Evolutionary conservation across 805 yeast species (phyloP), one percentile per base, ranked within the genome.

Genomic region (Cyberlindnera amylophila): DNA sequence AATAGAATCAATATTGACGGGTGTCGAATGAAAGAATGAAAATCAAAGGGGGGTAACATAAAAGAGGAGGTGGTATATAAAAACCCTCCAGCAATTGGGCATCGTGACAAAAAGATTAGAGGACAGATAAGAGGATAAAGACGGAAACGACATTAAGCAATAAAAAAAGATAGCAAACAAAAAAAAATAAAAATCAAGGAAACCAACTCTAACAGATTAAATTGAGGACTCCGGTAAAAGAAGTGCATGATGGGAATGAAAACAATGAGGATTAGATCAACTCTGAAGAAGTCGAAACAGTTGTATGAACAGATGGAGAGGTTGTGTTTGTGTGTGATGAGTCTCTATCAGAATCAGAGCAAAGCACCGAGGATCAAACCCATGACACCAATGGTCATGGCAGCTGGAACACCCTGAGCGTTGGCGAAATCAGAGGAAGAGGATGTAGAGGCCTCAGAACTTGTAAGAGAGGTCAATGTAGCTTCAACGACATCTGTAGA

Each of bases 381-480:
- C 36, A 56, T 38, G 9, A 51, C 42, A 50, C 61, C 59, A 31
- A 59, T 39, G 4, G 57, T 42, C 39, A 53, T 32, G 36, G 59
- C 59, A 39, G 58, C 58, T 47, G 61, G 59, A 28, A 56, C 34
- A 12, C 34, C 34, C 24, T 49, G 34, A 8, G 32, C 44, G 28
- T 57, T 57, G 41, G 63, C 72, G 26, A 56, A 55, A 31, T 61
- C 65, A 21, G 61, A 55, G 14, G 69, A 55, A 15, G 65, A 48
- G 11, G 69, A 58, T 3, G 66, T 44, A 12, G 67, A 35, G 26
- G 50, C 58, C 9, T 44, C 38, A 9, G 48, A 36, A 18, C 46
- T 36, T 16, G 57, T 41, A 23, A 57, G 35, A 7, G 61, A 48
- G 17, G 55, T 44, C 36, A 54, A 44, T 30, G 57, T 41, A 19